Conservation (phyloP, 2,329 filamentous ascomycete genomes). For the Arthrobotrys entomopaga region DNA sequence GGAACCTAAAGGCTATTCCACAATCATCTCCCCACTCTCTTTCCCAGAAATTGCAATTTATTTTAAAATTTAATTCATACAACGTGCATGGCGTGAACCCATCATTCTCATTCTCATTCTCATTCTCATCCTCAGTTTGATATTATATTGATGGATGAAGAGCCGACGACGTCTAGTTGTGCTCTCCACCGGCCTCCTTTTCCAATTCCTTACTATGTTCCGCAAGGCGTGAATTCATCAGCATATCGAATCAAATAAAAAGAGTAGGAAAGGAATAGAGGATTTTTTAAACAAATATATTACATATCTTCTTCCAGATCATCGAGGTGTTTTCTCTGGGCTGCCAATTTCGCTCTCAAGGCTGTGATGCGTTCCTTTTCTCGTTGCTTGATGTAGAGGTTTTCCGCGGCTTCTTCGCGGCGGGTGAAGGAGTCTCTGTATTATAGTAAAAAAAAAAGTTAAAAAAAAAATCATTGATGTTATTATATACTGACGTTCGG, state of each 20-base stretch:
- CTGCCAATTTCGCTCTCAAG: slow-evolving; percentile 76
- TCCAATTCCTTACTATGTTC: slow-evolving; percentile 48
- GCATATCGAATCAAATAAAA: too few species aligned
- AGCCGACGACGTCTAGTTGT: slow-evolving; percentile 40
- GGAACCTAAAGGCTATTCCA: too few species aligned
- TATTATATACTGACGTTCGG: background rate
- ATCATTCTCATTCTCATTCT: too few species aligned
- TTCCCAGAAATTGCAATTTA: too few species aligned
- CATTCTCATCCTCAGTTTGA: too few species aligned
- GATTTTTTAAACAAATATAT: too few species aligned
- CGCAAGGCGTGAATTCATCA: background rate
- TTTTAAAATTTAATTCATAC: too few species aligned
- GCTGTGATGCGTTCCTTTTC: slow-evolving; percentile 88
- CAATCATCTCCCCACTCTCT: too few species aligned
- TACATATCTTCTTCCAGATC: slow-evolving; percentile 70
- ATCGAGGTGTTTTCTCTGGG: slow-evolving; percentile 84
- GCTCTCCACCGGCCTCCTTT: slow-evolving; percentile 48
- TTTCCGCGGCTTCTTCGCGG: slow-evolving; percentile 88
- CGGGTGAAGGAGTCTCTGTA: slow-evolving; percentile 87
- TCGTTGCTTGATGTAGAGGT: slow-evolving; percentile 83
- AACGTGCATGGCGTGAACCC: too few species aligned
- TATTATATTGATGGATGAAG: background rate
- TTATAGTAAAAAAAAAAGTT: background rate
- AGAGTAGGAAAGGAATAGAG: too few species aligned
- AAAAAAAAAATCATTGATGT: background rate